Conservation (phyloP, 2,329 filamentous ascomycete species). For the Diaporthe destruens region DNA sequence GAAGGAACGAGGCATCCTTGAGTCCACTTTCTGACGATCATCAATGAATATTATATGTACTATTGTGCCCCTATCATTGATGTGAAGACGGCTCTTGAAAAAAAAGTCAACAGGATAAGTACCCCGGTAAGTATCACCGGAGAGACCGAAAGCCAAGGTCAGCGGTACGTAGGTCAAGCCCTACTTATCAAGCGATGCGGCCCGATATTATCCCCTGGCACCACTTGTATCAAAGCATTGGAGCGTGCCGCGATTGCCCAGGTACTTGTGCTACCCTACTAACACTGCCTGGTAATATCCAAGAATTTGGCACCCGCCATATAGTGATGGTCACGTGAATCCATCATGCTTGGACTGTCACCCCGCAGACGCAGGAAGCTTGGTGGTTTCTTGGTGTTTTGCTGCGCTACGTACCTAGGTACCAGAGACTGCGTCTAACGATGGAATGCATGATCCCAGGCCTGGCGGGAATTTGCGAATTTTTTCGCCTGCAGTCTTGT, state of each 20-base stretch:
- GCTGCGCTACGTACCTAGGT: too few relatives aligned
- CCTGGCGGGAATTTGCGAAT: not conserved
- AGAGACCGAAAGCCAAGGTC: not conserved
- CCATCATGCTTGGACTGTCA: not conserved
- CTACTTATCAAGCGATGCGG: not conserved
- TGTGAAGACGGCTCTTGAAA: too few relatives aligned
- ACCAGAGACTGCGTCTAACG: too few relatives aligned
- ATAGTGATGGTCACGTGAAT: not conserved
- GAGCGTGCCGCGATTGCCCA: not conserved
- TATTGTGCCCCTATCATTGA: too few relatives aligned
- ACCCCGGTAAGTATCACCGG: not conserved
- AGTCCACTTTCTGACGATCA: too few relatives aligned
- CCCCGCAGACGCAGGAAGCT: constrained; percentile 1
- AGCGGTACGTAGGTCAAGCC: not conserved
- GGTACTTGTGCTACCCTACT: not conserved
- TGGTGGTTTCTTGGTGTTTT: constrained; percentile 12
- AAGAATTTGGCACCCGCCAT: constrained; percentile 1
- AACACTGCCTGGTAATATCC: not conserved
- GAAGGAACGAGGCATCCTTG: not conserved
- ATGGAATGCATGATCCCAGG: too few relatives aligned
- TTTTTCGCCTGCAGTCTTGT: not conserved
- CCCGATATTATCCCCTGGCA: too few relatives aligned
- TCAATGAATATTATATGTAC: not conserved
- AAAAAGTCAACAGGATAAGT: not conserved
- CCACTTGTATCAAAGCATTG: not conserved